phyloP scores from a whole-genome alignment of 768 basidiomycete species.

The Mycena maculata region DNA sequence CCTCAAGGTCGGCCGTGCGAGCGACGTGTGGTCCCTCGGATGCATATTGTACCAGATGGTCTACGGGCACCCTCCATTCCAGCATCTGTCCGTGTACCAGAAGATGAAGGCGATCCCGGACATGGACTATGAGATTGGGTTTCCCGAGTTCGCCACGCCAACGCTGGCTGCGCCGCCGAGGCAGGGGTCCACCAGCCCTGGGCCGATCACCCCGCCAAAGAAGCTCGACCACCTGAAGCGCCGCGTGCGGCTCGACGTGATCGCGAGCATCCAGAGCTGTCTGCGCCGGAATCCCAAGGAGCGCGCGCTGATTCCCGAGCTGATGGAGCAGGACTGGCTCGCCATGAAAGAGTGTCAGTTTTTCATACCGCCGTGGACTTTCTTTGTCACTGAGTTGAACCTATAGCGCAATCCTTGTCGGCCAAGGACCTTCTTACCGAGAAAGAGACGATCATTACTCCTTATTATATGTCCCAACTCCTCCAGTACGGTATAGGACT shows the following conservation, averaged over 20 bases:
- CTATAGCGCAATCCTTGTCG: slow-evolving; percentile 47
- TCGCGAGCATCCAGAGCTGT: slow-evolving; percentile 86
- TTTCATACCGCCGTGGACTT: neutral
- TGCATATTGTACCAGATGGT: slow-evolving; percentile 99
- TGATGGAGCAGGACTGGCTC: slow-evolving; percentile 87
- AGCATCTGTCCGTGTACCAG: slow-evolving; percentile 81
- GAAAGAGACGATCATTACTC: slow-evolving; percentile 80
- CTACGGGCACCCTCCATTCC: slow-evolving; percentile 94
- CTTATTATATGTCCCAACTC: slow-evolving; percentile 83
- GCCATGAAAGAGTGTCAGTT: slow-evolving; percentile 68
- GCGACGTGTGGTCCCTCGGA: slow-evolving; percentile 97
- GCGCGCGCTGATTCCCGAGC: slow-evolving; percentile 86
- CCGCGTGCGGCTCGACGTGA: slow-evolving; percentile 79
- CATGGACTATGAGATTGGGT: slow-evolving; percentile 79
- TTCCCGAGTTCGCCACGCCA: slow-evolving; percentile 76
- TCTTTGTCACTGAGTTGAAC: neutral
- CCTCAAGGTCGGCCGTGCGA: slow-evolving; percentile 94
- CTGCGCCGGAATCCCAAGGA: slow-evolving; percentile 83
- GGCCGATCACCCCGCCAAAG: slow-evolving; percentile 57
- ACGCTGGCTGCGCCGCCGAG: slow-evolving; percentile 53
- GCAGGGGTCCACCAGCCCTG: slow-evolving; percentile 41
- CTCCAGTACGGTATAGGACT: slow-evolving; percentile 77
- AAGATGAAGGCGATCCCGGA: slow-evolving; percentile 97
- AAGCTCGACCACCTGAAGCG: slow-evolving; percentile 77
- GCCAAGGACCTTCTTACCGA: slow-evolving; percentile 50